Base-by-base conservation (phyloP, 352 stramenopile genomes). In the Globisporangium iwayamae region DNA sequence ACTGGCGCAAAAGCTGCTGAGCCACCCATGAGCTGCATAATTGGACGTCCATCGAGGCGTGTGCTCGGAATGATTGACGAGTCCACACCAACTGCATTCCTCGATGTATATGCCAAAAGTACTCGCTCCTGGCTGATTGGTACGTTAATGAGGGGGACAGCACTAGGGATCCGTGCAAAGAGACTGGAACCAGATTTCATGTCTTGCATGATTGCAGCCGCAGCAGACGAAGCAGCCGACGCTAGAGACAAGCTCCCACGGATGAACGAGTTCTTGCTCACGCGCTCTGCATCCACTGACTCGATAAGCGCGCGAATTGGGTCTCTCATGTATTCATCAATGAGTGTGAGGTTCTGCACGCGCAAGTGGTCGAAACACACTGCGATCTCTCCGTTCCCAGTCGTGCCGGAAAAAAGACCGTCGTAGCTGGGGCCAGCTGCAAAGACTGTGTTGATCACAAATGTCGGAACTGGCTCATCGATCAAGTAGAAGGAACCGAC, bases 251-350 rank as follows among this genome's bases (percentile, higher is more conserved):
- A 52, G 57, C 79, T 87, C 9, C 76, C 67, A 28, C 63, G 71
- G 18, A 79, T 61, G 43, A 79, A 79, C 28, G 66, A 89, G 67
- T 67, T 91, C 69, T 71, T 74, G 65, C 60, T 72, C 36, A 55
- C 77, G 43, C 77, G 70, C 36, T 89, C 82, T 11, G 81, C 71
- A 70, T 91, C 82, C 22, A 91, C 82, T 0, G 80, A 89, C 51
- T 91, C 76, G 51, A 91, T 87, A 28, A 91, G 61, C 18, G 73
- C 79, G 6, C 79, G 76, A 46, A 91, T 78, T 14, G 82, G 82
- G 46, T 91, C 80, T 52, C 75, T 79, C 60, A 86, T 80, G 41
- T 87, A 89, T 20, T 81, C 83, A 47, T 90, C 80, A 6, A 90
- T 72, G 20, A 83, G 61, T 41, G 76, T 59, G 48, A 89, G 59